Evolutionary conservation across 345 rosid species (phyloP).

Genomic region (Arabidopsis arenosa): DNA sequence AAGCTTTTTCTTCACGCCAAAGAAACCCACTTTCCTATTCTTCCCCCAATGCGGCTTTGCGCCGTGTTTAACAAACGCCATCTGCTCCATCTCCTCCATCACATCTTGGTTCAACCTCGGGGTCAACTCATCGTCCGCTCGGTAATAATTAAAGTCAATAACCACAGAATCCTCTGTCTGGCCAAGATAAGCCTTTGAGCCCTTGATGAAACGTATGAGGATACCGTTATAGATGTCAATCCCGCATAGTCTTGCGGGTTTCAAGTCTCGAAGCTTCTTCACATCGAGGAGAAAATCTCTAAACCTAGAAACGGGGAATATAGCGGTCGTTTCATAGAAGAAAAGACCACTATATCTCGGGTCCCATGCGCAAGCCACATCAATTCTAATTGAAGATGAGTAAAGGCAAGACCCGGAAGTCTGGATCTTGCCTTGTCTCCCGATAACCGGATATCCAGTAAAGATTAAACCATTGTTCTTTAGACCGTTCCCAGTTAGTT

Average conservation of each 20-base stretch:
- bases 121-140: conserved; percentile 59
- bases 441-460: conserved; percentile 82
- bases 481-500: conserved; percentile 68
- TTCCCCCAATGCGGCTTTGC: conserved; percentile 94
- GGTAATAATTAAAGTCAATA: conserved; percentile 79
- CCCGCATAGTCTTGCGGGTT: conserved; percentile 68
- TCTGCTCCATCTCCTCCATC: conserved; percentile 91
- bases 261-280: conserved; percentile 65
- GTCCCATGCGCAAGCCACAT: conserved; percentile 74
- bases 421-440: conserved; percentile 80
- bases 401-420: conserved; percentile 85
- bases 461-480: conserved; percentile 68
- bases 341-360: conserved; percentile 74
- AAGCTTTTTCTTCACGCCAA: conserved; percentile 62
- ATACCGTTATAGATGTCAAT: conserved; percentile 74
- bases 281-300: conserved; percentile 63
- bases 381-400: conserved; percentile 52
- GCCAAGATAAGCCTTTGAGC: conserved; percentile 74
- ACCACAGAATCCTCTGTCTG: conserved; percentile 81
- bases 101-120: conserved; percentile 77
- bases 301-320: conserved; percentile 57
- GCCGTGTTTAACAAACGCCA: conserved; percentile 77
- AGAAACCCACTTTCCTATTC: conserved; percentile 74
- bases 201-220: conserved; percentile 74
- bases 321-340: conserved; percentile 80